Base-by-base conservation (phyloP, 1,284 basidiomycete species). In the Fistulinella cinereoalba region DNA sequence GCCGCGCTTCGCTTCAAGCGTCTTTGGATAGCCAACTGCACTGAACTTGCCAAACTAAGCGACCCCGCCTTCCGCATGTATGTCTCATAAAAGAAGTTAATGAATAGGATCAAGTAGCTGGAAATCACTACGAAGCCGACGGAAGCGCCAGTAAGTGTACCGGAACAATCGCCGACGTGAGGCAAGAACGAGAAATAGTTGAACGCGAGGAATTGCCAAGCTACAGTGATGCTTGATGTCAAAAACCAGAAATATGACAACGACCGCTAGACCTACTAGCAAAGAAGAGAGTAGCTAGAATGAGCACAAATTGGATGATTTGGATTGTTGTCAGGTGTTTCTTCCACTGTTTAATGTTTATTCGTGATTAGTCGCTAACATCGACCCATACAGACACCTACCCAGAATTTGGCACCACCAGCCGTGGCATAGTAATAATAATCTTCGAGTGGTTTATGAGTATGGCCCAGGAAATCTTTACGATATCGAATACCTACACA, bases 351-450 rank as follows among this genome's bases (percentile, higher is more conserved):
- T 50, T 32, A 7, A 25, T 27, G n/a, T 15, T 8, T 43, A 29
- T 43, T 15, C 49, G 47, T n/a, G 22, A 23, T 22, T 36, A 32
- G 31, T 32, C 9, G 11, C 18, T 16, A 16, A 7, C 31, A 5
- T 6, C 18, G 31, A 4, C n/a, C 3, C 31, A 23, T 16, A 34
- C 16, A 16, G 13, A 7, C 9, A 9, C 76, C 41, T 66, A 91
- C 89, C 93, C 93, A 96, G 71, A 96, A 87, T 71, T 81, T 88
- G 61, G 86, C 86, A 57, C 92, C 93, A 58, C 91, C 92, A 47
- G 93, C 91, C 43, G 92, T 92, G 39, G 92, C 92, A 68, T 84
- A 95, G 73, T 95, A 96, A 73, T 97, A 96, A 73, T 96, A 96
- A 74, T 95, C 89, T 92, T 60, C 29, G n/a, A 29, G 41, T 19